phyloP scores from a whole-genome alignment of 352 stramenopile genomes.

The Salisapilia sapeloensis region DNA sequence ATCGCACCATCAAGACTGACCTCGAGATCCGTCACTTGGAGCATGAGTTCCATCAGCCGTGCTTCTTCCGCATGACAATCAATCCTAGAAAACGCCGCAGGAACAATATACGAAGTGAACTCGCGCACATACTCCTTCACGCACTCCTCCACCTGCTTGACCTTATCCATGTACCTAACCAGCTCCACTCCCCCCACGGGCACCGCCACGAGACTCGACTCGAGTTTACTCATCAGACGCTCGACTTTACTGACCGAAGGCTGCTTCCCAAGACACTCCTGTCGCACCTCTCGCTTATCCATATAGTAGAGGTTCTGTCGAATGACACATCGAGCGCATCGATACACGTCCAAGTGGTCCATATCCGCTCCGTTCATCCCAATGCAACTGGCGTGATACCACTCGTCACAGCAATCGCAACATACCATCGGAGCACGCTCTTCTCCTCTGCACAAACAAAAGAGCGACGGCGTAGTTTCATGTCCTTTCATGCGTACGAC shows the following conservation, averaged over 20 bases:
- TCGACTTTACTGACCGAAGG: constrained; percentile 32
- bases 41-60: constrained; percentile 23
- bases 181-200: constrained; percentile 33
- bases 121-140: constrained; percentile 15
- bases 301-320: constrained; percentile 54
- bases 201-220: constrained; percentile 28
- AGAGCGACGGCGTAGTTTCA: constrained; percentile 13
- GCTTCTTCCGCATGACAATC: constrained; percentile 19
- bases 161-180: constrained; percentile 25
- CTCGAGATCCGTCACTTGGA: constrained; percentile 37
- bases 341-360: constrained; percentile 47
- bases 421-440: constrained; percentile 73
- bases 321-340: constrained; percentile 46
- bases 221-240: constrained; percentile 29
- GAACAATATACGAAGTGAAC: constrained; percentile 36
- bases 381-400: constrained; percentile 65
- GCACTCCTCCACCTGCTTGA: constrained; percentile 16
- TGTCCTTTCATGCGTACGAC: constrained; percentile 3
- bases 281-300: constrained; percentile 29
- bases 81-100: constrained; percentile 19
- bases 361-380: constrained; percentile 32
- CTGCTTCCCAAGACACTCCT: constrained; percentile 22
- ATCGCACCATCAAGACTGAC: constrained; percentile 31
- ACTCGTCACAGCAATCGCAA: constrained; percentile 79
- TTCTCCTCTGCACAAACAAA: constrained; percentile 47